Conservation (phyloP, 2,329 filamentous ascomycete species). For the Verticillium dahliae region DNA sequence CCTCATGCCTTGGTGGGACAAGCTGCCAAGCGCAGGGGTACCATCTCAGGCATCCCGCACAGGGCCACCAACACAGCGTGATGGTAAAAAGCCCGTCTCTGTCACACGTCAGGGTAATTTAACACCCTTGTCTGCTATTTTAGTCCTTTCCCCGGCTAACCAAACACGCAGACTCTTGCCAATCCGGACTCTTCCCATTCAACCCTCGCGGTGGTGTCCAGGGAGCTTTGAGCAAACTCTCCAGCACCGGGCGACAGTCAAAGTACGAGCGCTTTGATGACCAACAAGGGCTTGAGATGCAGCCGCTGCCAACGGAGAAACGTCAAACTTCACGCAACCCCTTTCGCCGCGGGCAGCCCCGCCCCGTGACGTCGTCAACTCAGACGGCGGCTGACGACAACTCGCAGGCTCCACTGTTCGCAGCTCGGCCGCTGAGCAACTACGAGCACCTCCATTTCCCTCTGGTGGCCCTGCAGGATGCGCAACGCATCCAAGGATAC, state of each 20-base stretch:
- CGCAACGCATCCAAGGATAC: slow-evolving; percentile 6
- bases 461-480: slow-evolving; percentile 7
- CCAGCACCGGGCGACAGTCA: not conserved
- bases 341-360: not conserved
- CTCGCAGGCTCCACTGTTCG: not conserved
- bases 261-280: not conserved
- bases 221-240: not conserved
- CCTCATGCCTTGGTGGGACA: not conserved
- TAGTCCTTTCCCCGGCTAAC: not conserved
- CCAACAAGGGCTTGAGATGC: not conserved
- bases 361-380: not conserved
- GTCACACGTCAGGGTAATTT: not conserved
- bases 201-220: not conserved
- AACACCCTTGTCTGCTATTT: not conserved
- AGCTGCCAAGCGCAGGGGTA: not conserved
- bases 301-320: not conserved
- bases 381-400: not conserved
- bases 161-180: not conserved
- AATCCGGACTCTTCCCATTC: not conserved
- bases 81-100: not conserved
- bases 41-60: not conserved
- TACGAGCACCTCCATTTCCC: slow-evolving; percentile 2
- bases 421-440: not conserved
- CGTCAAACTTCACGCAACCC: not conserved
- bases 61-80: not conserved